Evolutionary conservation across 2,329 filamentous ascomycete genomes (phyloP).

Genomic region (Nothomitra cinnamomea): DNA sequence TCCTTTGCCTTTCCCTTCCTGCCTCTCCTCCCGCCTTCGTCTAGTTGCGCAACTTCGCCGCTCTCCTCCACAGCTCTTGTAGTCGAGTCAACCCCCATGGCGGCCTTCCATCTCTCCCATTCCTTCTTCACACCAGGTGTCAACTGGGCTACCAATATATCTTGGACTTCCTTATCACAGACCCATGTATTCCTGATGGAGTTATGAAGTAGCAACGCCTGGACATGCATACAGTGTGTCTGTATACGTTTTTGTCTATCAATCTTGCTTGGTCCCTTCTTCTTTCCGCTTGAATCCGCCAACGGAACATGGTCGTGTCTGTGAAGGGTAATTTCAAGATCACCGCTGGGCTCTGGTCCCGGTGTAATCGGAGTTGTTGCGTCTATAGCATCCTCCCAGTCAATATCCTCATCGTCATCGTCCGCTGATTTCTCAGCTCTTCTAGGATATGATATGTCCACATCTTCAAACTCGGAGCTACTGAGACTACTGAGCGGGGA

Average conservation of each 20-base stretch:
- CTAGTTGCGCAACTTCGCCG: background rate
- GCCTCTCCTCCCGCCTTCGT: constrained; percentile 13
- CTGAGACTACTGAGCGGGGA: constrained; percentile 26
- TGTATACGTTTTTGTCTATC: constrained; percentile 61
- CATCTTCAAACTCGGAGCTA: constrained; percentile 34
- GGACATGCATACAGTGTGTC: constrained; percentile 80
- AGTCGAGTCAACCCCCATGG: constrained; percentile 32
- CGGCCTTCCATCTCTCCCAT: constrained; percentile 53
- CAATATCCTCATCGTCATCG: constrained; percentile 40
- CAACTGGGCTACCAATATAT: constrained; percentile 57
- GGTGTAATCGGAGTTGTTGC: constrained; percentile 9
- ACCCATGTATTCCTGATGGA: constrained; percentile 70
- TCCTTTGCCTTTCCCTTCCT: constrained; percentile 21
- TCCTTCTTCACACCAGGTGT: constrained; percentile 52
- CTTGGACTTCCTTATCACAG: constrained; percentile 59
- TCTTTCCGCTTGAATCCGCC: constrained; percentile 43
- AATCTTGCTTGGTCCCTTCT: constrained; percentile 73
- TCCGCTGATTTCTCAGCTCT: constrained; percentile 31
- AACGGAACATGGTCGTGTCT: constrained; percentile 39
- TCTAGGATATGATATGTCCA: constrained; percentile 18
- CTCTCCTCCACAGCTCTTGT: background rate
- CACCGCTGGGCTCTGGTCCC: constrained; percentile 33
- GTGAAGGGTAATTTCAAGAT: constrained; percentile 56
- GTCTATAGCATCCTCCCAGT: constrained; percentile 39
- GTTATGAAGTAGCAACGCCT: constrained; percentile 80